Evolutionary conservation across 345 rosid genomes (phyloP), one percentile per base, ranked within the genome.

Genomic region (Alliaria petiolata): DNA sequence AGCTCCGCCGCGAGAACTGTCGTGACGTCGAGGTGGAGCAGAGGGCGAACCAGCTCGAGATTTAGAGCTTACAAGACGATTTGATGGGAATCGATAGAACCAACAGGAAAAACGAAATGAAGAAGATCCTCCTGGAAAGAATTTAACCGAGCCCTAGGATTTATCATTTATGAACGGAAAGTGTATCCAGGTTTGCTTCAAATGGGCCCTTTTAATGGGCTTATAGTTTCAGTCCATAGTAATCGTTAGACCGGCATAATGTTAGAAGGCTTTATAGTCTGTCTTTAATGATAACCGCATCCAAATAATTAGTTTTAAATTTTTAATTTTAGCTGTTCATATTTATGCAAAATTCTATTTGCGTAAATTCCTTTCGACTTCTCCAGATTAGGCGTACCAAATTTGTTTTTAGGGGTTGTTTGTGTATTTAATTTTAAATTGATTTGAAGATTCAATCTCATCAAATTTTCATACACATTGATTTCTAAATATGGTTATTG

Each of bases 201-300:
- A 38, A 36, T 65, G 71, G 77, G 77, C 77, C n/a, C 19, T 65
- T 35, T 4, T 13, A 34, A 22, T 40, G 67, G 69, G 69, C 68
- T 71, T 62, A 2, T 20, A 42, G 1, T 19, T n/a, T n/a, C n/a
- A 19, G 10, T 25, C 17, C 14, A 22, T 26, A 3, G 2, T 55
- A 44, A 44, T 11, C 10, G 16, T 5, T 42, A 4, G 13, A 5
- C 47, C 46, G 14, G 17, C 9, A 34, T 26, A 51, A 20, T 25
- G 34, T 2, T 50, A 13, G 9, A 25, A 14, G 16, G 38, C 59
- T 10, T 53, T 35, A 8, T 8, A 35, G 39, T 35, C 8, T 9
- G 0, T 35, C 39, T 8, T 35, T 9, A 12, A 11, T 9, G 10
- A 35, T 35, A 8, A 34, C 38, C 38, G 38, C 38, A 28, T 5